Evolutionary conservation across 805 yeast species (phyloP), one percentile per base, ranked within the genome.

Genomic region (Starmerella sp.): DNA sequence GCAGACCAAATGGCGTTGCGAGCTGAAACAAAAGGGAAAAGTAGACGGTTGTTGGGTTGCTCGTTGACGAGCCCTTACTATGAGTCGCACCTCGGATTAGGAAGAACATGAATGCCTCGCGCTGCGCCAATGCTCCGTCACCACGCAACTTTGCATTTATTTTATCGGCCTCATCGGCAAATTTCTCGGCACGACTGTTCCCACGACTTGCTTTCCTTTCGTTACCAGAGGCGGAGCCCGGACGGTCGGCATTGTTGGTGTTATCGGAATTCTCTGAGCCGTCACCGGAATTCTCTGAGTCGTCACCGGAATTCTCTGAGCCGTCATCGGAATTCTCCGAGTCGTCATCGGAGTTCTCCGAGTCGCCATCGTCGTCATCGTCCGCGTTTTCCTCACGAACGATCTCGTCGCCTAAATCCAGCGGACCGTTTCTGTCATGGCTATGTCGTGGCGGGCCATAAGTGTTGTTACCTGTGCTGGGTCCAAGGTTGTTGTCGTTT

Each of bases 1-100:
- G 32, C 31, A 62, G 42, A 4, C 64, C 64, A 5, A 60, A 17
- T 8, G 63, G 63, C 7, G 60, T 53, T 4, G 56, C 62, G 8
- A 57, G 38, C 34, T 57, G 55, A 29, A 55, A 53, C n/a, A 51
- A 2, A 14, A 56, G 32, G 29, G 54, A 56, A 15, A 56, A 49
- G 11, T 49, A 22, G 9, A 53, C 39, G 2, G 53, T 44, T 39
- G 4, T 45, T 39, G 17, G 39, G 35, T 2, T 37, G 30, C n/a
- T 17, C 13, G 11, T 7, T 13, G 45, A 29, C 6, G n/a, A 6
- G 31, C n/a, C 5, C 30, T 17, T 15, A n/a, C 17, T 28, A 2
- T n/a, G 49, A 4, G 32, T n/a, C 9, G 31, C 39, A 5, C 30
- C 43, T 22, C 29, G n/a, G 30, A 34, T 32, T n/a, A 46, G 38